These are phyloP conservation scores for Penicillium psychrofluorescens DNA, from an alignment of 495 filamentous ascomycete species.

Conservation along the genomic window DNA sequence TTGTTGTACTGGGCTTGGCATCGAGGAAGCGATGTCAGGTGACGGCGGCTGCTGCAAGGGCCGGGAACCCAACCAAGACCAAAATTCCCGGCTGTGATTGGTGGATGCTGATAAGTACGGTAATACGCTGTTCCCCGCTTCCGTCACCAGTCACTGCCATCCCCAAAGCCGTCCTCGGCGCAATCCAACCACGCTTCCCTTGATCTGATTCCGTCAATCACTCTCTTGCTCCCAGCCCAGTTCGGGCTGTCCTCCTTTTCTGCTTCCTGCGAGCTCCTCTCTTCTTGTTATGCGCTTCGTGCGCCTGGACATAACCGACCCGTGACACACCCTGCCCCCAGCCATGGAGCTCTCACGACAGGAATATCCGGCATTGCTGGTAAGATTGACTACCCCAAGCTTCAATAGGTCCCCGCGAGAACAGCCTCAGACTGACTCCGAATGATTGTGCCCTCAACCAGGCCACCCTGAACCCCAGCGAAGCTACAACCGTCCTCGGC, in stretches of 20 bases:
- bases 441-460: conserved; percentile 25
- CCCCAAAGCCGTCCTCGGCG: conserved; percentile 17
- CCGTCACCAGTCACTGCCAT: conserved; percentile 17
- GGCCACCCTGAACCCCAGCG: conserved; percentile 75
- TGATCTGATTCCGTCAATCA: too few species aligned
- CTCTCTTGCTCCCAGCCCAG: conserved; percentile 1
- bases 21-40: too few species aligned
- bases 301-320: conserved; percentile 12
- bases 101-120: too few species aligned
- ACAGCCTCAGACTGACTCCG: conserved; percentile 7
- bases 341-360: conserved; percentile 75
- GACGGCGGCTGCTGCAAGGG: too few species aligned
- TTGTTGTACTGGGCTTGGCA: background rate
- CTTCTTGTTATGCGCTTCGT: conserved; percentile 34
- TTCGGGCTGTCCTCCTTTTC: background rate
- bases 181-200: conserved; percentile 11
- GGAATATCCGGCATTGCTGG: conserved; percentile 95
- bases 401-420: background rate
- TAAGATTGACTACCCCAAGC: conserved; percentile 40
- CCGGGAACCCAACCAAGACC: too few species aligned
- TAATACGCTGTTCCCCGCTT: too few species aligned
- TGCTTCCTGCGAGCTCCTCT: background rate
- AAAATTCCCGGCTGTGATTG: too few species aligned
- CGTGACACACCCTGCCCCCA: conserved; percentile 17
- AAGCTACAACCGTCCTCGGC: conserved; percentile 76